Conservation (phyloP, 192 early-diverging fungal genomes). For the Podila epigama region DNA sequence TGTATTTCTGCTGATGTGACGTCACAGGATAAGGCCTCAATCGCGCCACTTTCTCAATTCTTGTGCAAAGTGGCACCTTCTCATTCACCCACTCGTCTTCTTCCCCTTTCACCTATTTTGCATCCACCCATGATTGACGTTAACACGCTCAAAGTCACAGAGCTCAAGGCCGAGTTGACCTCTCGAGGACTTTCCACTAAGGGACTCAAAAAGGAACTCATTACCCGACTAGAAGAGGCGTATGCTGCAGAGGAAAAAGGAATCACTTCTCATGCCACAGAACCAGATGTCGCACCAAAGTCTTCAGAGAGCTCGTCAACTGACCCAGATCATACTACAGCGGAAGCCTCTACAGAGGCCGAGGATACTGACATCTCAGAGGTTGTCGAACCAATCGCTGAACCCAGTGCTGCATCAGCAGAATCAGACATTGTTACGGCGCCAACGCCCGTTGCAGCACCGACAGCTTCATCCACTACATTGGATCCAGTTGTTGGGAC, state of each 20-base stretch:
- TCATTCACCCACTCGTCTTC: background rate
- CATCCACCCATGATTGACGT: slow-evolving; percentile 35
- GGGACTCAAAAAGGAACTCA: slow-evolving; percentile 71
- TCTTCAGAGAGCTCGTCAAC: background rate
- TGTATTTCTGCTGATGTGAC: background rate
- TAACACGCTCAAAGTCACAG: slow-evolving; percentile 62
- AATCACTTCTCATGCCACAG: slow-evolving; percentile 7
- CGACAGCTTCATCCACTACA: background rate
- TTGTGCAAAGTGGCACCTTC: no score
- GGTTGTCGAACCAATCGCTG: slow-evolving; percentile 9
- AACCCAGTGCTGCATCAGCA: slow-evolving; percentile 7
- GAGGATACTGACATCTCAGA: slow-evolving; percentile 20
- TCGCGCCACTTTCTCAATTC: background rate
- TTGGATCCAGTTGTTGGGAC: slow-evolving; percentile 14
- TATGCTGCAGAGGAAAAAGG: slow-evolving; percentile 36
- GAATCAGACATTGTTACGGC: slow-evolving; percentile 16
- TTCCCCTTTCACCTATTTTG: background rate
- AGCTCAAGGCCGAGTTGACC: slow-evolving; percentile 65
- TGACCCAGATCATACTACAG: background rate
- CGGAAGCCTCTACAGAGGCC: background rate
- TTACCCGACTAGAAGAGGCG: slow-evolving; percentile 66
- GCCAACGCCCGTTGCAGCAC: slow-evolving; percentile 9
- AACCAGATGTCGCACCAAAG: slow-evolving; percentile 27
- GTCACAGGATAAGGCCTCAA: background rate
- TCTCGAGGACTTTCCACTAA: slow-evolving; percentile 61